A percentile compares a stretch with the other conserved stretches of the same genome.
These are phyloP conservation scores for Carex cristatella DNA, from an alignment of 176 grass and related monocot genomes.

Conservation along the genomic window DNA sequence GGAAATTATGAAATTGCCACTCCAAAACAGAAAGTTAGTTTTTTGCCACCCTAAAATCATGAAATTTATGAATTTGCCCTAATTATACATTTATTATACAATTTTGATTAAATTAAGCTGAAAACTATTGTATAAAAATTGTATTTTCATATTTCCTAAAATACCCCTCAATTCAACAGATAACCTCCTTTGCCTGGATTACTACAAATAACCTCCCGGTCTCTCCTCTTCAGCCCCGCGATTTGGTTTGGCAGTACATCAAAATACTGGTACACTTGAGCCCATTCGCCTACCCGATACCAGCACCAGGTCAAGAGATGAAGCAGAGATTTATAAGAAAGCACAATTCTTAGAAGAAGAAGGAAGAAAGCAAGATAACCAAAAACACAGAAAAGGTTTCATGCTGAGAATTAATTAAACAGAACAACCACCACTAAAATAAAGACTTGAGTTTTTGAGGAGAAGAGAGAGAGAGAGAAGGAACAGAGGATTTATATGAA, in stretches of 20 bases:
- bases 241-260: constrained; percentile 41
- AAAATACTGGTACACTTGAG: constrained; percentile 87
- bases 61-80: too few relatives aligned
- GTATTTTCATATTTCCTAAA: too few relatives aligned
- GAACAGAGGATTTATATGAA: neutral
- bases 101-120: too few relatives aligned
- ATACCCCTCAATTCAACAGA: too few relatives aligned
- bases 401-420: neutral
- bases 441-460: neutral
- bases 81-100: too few relatives aligned
- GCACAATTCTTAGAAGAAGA: constrained; percentile 23
- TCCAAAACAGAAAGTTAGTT: too few relatives aligned
- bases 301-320: constrained; percentile 47
- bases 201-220: too few relatives aligned
- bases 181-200: too few relatives aligned
- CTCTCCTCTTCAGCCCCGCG: too few relatives aligned
- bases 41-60: too few relatives aligned
- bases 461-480: neutral
- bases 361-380: neutral
- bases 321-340: constrained; percentile 66
- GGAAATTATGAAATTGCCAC: too few relatives aligned
- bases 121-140: too few relatives aligned
- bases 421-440: neutral
- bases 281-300: constrained; percentile 60
- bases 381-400: neutral